Conservation (phyloP, 139 green algal species). For the Picochlorum sp. region DNA sequence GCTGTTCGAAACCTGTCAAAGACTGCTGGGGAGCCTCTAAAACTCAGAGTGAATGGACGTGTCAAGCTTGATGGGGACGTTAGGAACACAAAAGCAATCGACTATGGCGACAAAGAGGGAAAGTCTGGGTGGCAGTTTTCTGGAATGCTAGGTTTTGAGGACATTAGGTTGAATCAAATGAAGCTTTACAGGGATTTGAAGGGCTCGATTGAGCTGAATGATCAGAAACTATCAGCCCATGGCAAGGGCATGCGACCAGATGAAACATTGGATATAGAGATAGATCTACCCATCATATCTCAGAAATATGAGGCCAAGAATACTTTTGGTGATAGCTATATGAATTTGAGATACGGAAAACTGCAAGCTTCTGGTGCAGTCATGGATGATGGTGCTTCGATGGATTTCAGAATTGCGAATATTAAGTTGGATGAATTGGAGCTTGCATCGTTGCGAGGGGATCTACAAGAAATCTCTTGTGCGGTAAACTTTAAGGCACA, state of each 20-base stretch:
- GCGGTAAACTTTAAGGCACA: constrained; percentile 58
- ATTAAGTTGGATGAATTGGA: constrained; percentile 83
- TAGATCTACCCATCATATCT: constrained; percentile 37
- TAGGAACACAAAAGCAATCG: background rate
- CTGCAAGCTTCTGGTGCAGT: constrained; percentile 31
- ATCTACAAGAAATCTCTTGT: constrained; percentile 50
- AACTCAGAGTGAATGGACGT: constrained; percentile 38
- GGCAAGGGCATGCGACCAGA: constrained; percentile 33
- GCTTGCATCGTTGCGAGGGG: constrained; percentile 67
- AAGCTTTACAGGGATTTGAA: constrained; percentile 41
- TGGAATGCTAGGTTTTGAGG: constrained; percentile 45
- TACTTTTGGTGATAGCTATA: constrained; percentile 9
- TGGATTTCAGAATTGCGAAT: constrained; percentile 27
- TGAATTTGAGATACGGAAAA: constrained; percentile 41
- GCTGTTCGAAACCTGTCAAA: constrained; percentile 13
- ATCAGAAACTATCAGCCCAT: constrained; percentile 24
- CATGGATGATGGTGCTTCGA: constrained; percentile 7
- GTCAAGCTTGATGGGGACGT: constrained; percentile 16
- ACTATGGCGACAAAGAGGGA: background rate
- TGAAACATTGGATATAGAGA: constrained; percentile 60
- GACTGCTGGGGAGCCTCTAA: constrained; percentile 28
- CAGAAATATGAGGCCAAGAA: background rate
- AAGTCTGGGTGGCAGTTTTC: constrained; percentile 17
- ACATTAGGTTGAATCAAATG: constrained; percentile 58
- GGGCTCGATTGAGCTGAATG: constrained; percentile 30